Base-by-base conservation (phyloP, 108 stramenopile genomes). In the Discostella pseudostelligera region DNA sequence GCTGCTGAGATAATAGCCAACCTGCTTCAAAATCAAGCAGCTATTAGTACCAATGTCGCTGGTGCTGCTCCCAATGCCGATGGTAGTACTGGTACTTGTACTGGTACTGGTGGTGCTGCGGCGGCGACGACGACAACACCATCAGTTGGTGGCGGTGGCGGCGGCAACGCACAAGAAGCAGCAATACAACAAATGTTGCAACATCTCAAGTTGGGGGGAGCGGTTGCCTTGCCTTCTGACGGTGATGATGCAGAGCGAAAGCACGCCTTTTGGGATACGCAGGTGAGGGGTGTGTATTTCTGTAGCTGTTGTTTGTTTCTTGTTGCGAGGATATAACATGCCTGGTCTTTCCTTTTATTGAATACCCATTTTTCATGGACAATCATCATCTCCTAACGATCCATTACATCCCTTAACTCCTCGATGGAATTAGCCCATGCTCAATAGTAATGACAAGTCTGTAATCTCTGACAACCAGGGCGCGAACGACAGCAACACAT, bases 231-330 rank as follows among this genome's bases (percentile, higher is more conserved):
- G n/a, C 59, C 50, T 19, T 42, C 70, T 11, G 45, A 49, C 0
- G 55, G 42, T n/a, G 65, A n/a, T 20, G 53, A 64, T 11, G 39
- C 39, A 22, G 83, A 73, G 19, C 70, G 65, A 22, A 74, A 68
- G 59, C 72, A 96, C 78, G 81, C 86, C 24, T 99, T 99, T 83
- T 99, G 98, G 98, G 93, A 96, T 71, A 99, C 96, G 17, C 98
- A 99, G 90, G 87, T 89, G 56, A 64, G 74, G 25, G 19, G 39
- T 66, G 12, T 66, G 12, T 10, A 50, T 17, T 39, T 8, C 14
- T 20, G 57, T n/a, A 26, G 14, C 32, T 58, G 47, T 20, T 67
- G 20, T 39, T 35, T 49, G 35, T 42, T n/a, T n/a, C n/a, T n/a
- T n/a, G n/a, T n/a, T n/a, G n/a, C n/a, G n/a, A n/a, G n/a, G n/a